Percentiles rank a stretch among this genome's conserved stretches.
These are phyloP conservation scores for Trichosporon coremiiforme DNA, from an alignment of 1,284 basidiomycete genomes.

Conservation along the genomic window DNA sequence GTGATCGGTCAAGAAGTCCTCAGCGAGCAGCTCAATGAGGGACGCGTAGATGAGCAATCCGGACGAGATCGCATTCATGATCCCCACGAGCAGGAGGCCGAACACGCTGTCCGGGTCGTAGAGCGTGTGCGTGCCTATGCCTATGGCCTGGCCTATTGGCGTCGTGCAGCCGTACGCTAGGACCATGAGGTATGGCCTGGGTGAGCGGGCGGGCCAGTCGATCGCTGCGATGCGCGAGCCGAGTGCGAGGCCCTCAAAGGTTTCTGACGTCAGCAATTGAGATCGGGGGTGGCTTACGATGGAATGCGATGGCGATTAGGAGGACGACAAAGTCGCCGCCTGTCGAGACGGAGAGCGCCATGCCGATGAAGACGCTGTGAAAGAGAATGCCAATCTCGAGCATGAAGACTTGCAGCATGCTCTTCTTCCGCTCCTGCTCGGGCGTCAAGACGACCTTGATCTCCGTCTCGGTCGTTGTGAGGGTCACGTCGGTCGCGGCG, in stretches of 20 bases:
- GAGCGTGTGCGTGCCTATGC: slow-evolving; percentile 26
- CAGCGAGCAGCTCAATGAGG: slow-evolving; percentile 44
- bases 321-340: slow-evolving; percentile 56
- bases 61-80: slow-evolving; percentile 39
- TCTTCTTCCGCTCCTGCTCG: slow-evolving; percentile 18
- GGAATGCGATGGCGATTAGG: slow-evolving; percentile 58
- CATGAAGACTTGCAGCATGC: slow-evolving; percentile 28
- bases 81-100: slow-evolving; percentile 27
- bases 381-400: slow-evolving; percentile 53
- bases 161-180: slow-evolving; percentile 25
- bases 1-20: slow-evolving; percentile 46
- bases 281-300: slow-evolving; percentile 59
- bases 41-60: slow-evolving; percentile 39
- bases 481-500: background rate
- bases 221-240: slow-evolving; percentile 39
- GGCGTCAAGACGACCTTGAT: background rate
- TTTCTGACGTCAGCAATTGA: slow-evolving; percentile 20
- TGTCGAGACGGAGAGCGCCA: slow-evolving; percentile 47
- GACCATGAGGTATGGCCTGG: slow-evolving; percentile 28
- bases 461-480: background rate
- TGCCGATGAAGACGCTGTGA: slow-evolving; percentile 34
- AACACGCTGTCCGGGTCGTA: slow-evolving; percentile 10
- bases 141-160: slow-evolving; percentile 34
- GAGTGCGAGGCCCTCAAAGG: slow-evolving; percentile 42
- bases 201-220: slow-evolving; percentile 10